These are phyloP conservation scores for Salisapilia sapeloensis DNA, from an alignment of 352 stramenopile species.

Conservation along the genomic window DNA sequence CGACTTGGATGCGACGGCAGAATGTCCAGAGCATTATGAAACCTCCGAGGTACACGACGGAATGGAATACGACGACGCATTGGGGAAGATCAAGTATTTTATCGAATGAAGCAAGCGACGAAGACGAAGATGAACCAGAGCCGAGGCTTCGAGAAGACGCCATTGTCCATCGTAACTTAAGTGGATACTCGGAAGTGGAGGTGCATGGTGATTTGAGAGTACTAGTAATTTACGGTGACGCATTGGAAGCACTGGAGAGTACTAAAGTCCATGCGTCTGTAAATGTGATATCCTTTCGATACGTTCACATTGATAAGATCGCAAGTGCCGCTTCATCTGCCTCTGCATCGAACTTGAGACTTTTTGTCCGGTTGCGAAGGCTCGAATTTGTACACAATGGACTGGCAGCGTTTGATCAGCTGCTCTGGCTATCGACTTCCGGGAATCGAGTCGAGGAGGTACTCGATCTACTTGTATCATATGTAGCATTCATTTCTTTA, in stretches of 20 bases:
- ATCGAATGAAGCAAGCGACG: background rate
- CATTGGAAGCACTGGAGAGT: constrained; percentile 37
- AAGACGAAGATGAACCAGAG: constrained; percentile 15
- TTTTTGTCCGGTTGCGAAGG: constrained; percentile 31
- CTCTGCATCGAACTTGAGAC: constrained; percentile 25
- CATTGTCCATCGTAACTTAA: constrained; percentile 24
- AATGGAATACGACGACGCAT: background rate
- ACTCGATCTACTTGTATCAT: background rate
- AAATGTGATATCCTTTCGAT: constrained; percentile 51
- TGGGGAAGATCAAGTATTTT: constrained; percentile 2
- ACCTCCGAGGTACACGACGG: background rate
- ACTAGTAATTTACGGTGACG: constrained; percentile 47
- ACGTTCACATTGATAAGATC: constrained; percentile 25
- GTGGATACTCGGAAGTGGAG: constrained; percentile 55
- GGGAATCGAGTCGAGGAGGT: constrained; percentile 54
- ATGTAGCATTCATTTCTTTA: background rate
- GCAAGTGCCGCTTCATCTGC: constrained; percentile 10
- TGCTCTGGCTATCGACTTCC: constrained; percentile 31
- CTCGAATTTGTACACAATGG: constrained; percentile 58
- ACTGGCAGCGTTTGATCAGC: constrained; percentile 35
- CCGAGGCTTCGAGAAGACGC: constrained; percentile 28
- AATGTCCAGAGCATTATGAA: background rate
- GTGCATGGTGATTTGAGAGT: constrained; percentile 49
- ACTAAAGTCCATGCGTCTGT: constrained; percentile 28
- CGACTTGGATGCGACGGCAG: constrained; percentile 20